Percentiles rank a stretch among this genome's conserved stretches.
phyloP scores from a whole-genome alignment of 2,329 filamentous ascomycete species.

The Colletotrichum endophyticum region DNA sequence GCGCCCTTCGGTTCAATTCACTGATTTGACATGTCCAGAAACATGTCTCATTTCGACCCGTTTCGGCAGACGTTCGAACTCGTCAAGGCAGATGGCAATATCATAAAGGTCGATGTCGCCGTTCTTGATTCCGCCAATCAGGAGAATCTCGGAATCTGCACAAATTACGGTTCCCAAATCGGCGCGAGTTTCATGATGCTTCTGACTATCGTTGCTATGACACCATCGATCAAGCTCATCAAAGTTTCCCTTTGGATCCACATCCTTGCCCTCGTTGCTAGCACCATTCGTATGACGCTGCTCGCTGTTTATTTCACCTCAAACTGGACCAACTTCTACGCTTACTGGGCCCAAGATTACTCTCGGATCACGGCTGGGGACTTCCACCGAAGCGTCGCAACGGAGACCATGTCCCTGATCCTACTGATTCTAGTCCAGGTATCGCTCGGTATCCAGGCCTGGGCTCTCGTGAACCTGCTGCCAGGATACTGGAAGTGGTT shows the following conservation, averaged over 20 bases:
- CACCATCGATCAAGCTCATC: constrained; percentile 66
- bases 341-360: constrained; percentile 60
- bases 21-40: not conserved
- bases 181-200: constrained; percentile 72
- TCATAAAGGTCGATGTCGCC: constrained; percentile 35
- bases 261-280: constrained; percentile 61
- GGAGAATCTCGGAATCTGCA: constrained; percentile 41
- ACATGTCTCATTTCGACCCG: constrained; percentile 33
- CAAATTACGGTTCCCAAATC: constrained; percentile 74
- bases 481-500: constrained; percentile 34
- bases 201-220: constrained; percentile 69
- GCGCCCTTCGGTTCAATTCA: not conserved
- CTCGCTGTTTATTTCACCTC: constrained; percentile 65
- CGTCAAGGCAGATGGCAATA: constrained; percentile 32
- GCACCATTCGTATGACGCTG: constrained; percentile 64
- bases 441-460: constrained; percentile 57
- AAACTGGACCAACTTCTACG: constrained; percentile 66
- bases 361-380: constrained; percentile 46
- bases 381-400: constrained; percentile 40
- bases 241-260: constrained; percentile 73
- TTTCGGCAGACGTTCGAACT: constrained; percentile 40
- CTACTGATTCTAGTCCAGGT: constrained; percentile 50
- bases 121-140: constrained; percentile 36
- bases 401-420: constrained; percentile 46
- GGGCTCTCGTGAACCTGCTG: constrained; percentile 58